Percentiles rank a stretch among this genome's conserved stretches.
phyloP scores from a whole-genome alignment of 2,329 filamentous ascomycete genomes.

The Fusarium sp. region DNA sequence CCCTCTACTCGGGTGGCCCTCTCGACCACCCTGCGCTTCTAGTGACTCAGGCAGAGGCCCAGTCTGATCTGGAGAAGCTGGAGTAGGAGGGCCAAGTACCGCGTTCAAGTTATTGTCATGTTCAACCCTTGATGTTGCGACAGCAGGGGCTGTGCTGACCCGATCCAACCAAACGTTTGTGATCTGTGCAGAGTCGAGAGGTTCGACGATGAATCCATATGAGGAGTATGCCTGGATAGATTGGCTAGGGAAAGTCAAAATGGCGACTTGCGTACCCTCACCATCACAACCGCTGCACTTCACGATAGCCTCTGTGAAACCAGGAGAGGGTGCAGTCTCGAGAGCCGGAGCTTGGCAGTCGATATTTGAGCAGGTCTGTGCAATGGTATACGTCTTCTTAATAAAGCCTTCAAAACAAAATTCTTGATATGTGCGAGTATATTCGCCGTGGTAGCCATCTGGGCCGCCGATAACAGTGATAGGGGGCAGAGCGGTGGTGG shows the following conservation, averaged over 20 bases:
- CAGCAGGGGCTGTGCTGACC: neutral
- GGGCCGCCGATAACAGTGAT: conserved; percentile 4
- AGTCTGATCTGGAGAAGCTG: neutral
- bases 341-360: conserved; percentile 3
- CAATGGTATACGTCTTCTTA: conserved; percentile 4
- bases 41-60: neutral
- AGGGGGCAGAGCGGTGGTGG: neutral
- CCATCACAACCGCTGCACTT: conserved; percentile 15
- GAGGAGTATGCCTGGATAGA: conserved; percentile 22
- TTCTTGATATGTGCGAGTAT: conserved; percentile 19
- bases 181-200: neutral
- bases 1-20: neutral
- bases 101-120: neutral
- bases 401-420: neutral
- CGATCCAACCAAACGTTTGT: neutral
- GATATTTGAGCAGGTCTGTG: conserved; percentile 7
- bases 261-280: neutral
- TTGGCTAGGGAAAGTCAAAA: conserved; percentile 10
- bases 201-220: conserved; percentile 9
- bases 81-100: neutral
- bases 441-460: neutral
- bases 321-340: conserved; percentile 17
- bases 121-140: neutral
- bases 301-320: conserved; percentile 13
- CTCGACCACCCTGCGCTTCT: no score